Percentiles rank a stretch among this genome's conserved stretches.
These are phyloP conservation scores for Zygosaccharomyces pseudorouxii DNA, from an alignment of 805 yeast species.

Conservation along the genomic window DNA sequence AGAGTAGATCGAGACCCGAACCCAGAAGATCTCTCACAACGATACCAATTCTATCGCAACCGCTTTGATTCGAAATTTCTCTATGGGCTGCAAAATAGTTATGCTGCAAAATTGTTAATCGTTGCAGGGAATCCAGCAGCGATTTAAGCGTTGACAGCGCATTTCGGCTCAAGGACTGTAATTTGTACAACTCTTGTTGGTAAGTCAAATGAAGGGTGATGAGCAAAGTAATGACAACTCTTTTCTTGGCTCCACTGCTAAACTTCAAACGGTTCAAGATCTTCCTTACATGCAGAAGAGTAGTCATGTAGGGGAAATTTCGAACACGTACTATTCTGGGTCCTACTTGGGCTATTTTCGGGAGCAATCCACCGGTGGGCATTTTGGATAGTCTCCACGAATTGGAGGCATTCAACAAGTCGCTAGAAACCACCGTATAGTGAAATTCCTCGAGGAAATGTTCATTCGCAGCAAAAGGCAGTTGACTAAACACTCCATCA, in stretches of 20 bases:
- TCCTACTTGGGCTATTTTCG: background rate
- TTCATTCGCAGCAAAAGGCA: constrained; percentile 11
- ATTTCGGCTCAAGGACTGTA: constrained; percentile 20
- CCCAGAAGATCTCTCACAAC: constrained; percentile 33
- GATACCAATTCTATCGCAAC: background rate
- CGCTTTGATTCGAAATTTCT: constrained; percentile 21
- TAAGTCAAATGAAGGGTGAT: constrained; percentile 20
- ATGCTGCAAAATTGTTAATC: constrained; percentile 25
- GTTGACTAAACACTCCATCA: constrained; percentile 11
- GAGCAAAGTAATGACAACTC: constrained; percentile 13
- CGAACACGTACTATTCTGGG: constrained; percentile 22
- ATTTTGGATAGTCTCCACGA: constrained; percentile 24
- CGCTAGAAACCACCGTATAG: constrained; percentile 46
- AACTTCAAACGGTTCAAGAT: constrained; percentile 2
- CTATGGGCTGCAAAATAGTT: constrained; percentile 30
- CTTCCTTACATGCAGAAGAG: constrained; percentile 9
- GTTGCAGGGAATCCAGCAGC: constrained; percentile 16
- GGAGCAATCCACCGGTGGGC: background rate
- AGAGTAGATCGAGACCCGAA: constrained; percentile 30
- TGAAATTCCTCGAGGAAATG: constrained; percentile 48
- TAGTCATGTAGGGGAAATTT: constrained; percentile 10
- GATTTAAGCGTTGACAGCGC: constrained; percentile 16
- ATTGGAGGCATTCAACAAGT: constrained; percentile 41
- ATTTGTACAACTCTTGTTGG: constrained; percentile 23
- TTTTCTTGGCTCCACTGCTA: constrained; percentile 2